A percentile compares a stretch with the other conserved stretches of the same genome.
Conservation (phyloP, 768 basidiomycete species). For the Tulasnella sp. region DNA sequence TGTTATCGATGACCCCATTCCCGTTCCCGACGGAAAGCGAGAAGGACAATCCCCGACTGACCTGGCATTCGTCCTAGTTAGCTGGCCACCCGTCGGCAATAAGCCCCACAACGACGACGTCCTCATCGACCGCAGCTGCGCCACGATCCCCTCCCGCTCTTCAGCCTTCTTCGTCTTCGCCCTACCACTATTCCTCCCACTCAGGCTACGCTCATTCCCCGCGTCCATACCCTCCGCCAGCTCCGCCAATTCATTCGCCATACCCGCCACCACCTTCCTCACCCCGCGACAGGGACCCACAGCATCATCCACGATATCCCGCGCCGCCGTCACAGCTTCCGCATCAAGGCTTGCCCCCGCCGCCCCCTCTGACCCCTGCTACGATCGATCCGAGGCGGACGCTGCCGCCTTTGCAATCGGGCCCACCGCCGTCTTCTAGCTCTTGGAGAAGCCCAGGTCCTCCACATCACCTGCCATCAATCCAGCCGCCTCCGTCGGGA, state of each 20-base stretch:
- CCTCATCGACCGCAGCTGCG: slow-evolving; percentile 8
- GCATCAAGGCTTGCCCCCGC: not conserved
- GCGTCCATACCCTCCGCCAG: not conserved
- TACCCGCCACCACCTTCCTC: slow-evolving; percentile 12
- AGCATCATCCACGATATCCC: not conserved
- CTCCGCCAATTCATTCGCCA: not conserved
- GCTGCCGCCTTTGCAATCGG: not conserved
- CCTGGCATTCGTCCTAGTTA: slow-evolving; percentile 31
- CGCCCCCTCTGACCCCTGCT: not conserved
- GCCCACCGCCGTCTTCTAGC: not conserved
- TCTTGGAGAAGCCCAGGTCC: not conserved
- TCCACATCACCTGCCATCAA: not conserved
- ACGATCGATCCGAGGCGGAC: not conserved
- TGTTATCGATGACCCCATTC: not conserved
- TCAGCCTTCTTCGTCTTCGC: slow-evolving; percentile 3
- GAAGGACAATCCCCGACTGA: not conserved
- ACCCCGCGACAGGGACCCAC: slow-evolving; percentile 9
- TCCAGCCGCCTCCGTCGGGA: too few relatives aligned
- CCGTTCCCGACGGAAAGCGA: not conserved
- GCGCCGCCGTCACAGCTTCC: not conserved
- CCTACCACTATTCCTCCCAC: slow-evolving; percentile 1
- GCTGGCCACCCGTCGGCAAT: slow-evolving; percentile 23
- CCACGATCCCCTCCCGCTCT: slow-evolving; percentile 27
- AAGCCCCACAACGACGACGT: slow-evolving; percentile 19
- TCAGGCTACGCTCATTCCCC: not conserved